A percentile compares a stretch with the other conserved stretches of the same genome.
These are phyloP conservation scores for Macroventuria anomochaeta DNA, from an alignment of 2,329 filamentous ascomycete genomes.

Conservation along the genomic window DNA sequence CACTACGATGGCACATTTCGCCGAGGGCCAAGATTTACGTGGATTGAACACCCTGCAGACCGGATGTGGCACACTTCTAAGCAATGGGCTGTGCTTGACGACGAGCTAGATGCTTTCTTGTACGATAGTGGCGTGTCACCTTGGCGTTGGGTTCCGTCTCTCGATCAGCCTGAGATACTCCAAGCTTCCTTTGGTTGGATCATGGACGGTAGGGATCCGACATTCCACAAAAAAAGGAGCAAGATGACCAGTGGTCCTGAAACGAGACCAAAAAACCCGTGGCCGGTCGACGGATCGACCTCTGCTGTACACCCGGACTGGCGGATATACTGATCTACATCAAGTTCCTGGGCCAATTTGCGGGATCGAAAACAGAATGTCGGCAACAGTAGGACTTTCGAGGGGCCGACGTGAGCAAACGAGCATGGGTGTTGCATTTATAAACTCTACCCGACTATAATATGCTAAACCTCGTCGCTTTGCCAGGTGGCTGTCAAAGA, in stretches of 20 bases:
- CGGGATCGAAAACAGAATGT: too few relatives aligned
- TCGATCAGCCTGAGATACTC: neutral
- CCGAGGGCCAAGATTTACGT: neutral
- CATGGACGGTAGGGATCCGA: conserved; percentile 4
- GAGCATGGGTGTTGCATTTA: too few relatives aligned
- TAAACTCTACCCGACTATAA: too few relatives aligned
- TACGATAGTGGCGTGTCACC: conserved; percentile 1
- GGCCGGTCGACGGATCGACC: neutral
- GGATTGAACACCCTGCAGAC: neutral
- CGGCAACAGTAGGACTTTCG: too few relatives aligned
- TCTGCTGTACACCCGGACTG: neutral
- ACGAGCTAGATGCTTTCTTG: conserved; percentile 2
- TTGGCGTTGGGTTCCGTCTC: neutral
- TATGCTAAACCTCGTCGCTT: too few relatives aligned
- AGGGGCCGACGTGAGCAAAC: too few relatives aligned
- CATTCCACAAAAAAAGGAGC: neutral
- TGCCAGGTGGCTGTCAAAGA: too few relatives aligned
- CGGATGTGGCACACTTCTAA: neutral
- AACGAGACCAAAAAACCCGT: neutral
- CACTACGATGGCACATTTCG: neutral
- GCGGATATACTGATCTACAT: neutral
- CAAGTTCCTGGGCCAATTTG: too few relatives aligned
- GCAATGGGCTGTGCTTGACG: neutral
- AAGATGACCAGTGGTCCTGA: neutral
- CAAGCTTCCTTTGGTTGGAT: conserved; percentile 3